These are phyloP conservation scores for Hypoxylon sp. DNA, from an alignment of 2,329 filamentous ascomycete genomes.

Conservation along the genomic window DNA sequence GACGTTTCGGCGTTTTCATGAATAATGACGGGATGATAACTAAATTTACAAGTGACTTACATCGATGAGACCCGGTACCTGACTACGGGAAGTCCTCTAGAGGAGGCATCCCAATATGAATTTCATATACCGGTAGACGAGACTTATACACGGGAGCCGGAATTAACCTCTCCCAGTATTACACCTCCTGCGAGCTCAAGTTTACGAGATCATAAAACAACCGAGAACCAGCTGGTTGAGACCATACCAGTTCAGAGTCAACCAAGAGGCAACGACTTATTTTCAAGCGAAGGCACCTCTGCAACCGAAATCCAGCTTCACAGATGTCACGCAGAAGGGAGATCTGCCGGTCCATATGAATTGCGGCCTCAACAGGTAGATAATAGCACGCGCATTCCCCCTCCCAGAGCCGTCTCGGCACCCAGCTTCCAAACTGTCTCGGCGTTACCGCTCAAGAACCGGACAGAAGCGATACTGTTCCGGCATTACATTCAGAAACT, in stretches of 20 bases:
- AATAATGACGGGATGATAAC: conserved; percentile 32
- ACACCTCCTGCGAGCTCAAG: conserved; percentile 24
- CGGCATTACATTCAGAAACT: conserved; percentile 57
- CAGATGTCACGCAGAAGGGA: conserved; percentile 19
- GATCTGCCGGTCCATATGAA: conserved; percentile 30
- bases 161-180: conserved; percentile 33
- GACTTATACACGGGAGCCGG: conserved; percentile 29
- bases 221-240: conserved; percentile 1
- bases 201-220: conserved; percentile 13
- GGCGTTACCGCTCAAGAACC: conserved; percentile 52
- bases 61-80: conserved; percentile 53
- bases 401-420: conserved; percentile 32
- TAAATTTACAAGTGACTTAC: conserved; percentile 49
- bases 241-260: conserved; percentile 11
- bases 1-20: not conserved
- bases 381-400: conserved; percentile 23
- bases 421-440: conserved; percentile 44
- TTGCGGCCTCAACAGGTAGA: conserved; percentile 19
- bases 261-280: conserved; percentile 10
- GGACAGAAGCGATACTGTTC: conserved; percentile 55
- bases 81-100: conserved; percentile 45
- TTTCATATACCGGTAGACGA: conserved; percentile 39
- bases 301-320: conserved; percentile 19
- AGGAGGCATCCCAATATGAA: conserved; percentile 45
- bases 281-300: conserved; percentile 18